Percentiles rank a stretch among this genome's conserved stretches.
phyloP scores from a whole-genome alignment of 1,139 yeast species.

The Geotrichum klebahnii region DNA sequence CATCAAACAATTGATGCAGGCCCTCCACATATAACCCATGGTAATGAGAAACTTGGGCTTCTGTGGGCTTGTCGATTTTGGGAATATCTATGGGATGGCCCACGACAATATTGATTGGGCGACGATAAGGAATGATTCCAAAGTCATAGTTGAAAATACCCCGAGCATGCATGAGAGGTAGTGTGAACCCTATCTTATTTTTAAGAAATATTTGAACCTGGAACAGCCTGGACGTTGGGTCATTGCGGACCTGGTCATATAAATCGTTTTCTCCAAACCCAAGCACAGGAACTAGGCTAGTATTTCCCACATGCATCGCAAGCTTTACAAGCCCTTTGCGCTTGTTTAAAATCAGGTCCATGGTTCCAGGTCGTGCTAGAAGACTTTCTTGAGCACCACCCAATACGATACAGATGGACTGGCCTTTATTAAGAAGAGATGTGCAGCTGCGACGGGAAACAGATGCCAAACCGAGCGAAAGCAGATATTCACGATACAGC shows the following conservation, averaged over 20 bases:
- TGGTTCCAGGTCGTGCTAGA: slow-evolving; percentile 56
- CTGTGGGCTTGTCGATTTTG: slow-evolving; percentile 44
- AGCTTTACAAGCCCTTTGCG: slow-evolving; percentile 86
- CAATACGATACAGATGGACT: slow-evolving; percentile 81
- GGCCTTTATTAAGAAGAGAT: slow-evolving; percentile 53
- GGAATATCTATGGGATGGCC: slow-evolving; percentile 81
- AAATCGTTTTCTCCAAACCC: slow-evolving; percentile 91
- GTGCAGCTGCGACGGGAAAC: slow-evolving; percentile 74
- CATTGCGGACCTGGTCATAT: slow-evolving; percentile 59
- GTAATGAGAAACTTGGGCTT: slow-evolving; percentile 58
- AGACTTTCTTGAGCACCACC: slow-evolving; percentile 95
- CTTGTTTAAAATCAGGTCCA: slow-evolving; percentile 65
- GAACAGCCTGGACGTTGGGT: slow-evolving; percentile 50
- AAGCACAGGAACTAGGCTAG: slow-evolving; percentile 77
- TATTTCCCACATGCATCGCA: slow-evolving; percentile 76
- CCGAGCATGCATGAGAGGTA: slow-evolving; percentile 88
- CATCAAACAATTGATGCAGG: slow-evolving; percentile 61
- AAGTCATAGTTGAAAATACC: slow-evolving; percentile 91
- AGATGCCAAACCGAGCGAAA: slow-evolving; percentile 78
- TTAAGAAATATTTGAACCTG: slow-evolving; percentile 70
- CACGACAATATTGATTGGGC: slow-evolving; percentile 66
- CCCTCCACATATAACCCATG: slow-evolving; percentile 71
- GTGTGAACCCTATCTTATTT: slow-evolving; percentile 67
- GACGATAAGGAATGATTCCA: slow-evolving; percentile 82
- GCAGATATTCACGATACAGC: slow-evolving; percentile 76